Base-by-base conservation (phyloP, 2,329 filamentous ascomycete genomes). In the Lizonia empirigonia region DNA sequence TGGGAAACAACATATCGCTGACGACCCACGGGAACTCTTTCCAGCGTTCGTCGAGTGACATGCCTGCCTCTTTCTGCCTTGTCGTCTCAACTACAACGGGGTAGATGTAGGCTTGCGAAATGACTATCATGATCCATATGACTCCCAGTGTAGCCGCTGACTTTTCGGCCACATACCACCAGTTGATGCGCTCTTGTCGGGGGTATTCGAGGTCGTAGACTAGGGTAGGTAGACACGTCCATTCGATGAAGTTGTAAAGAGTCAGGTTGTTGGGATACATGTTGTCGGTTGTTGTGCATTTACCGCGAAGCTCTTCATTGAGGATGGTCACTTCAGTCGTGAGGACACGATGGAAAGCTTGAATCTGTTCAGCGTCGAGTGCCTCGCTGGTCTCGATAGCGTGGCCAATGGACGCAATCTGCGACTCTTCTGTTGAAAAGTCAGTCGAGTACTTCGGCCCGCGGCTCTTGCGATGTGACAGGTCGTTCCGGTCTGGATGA, bases 201-300 rank as follows among this genome's bases (percentile, higher is more conserved):
- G 89, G 89, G 63, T 92, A 92, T 62, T 89, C 85, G 35, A 89
- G 80, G 68, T 93, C 89, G 69, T 92, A 93, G 12, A 91, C 87
- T 4, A 91, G 76, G 0, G 89, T 92, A 3, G 89, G 89, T 8
- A 92, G 77, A 34, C 85, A 82, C 40, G 89, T 85, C 78, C 87
- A 93, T 66, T 90, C 87, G 64, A 85, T 83, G 59, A 88, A 85
- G 64, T 89, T 86, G 39, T 65, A 53, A 9, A 85, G 60, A 0
- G 82, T 89, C 29, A 92, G 76, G 64, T 91, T 92, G 39, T 81
- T 77, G 0, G 89, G 89, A 64, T 92, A 92, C 70, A 79, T 53
- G 74, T 80, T 60, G 58, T 72, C 15, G 61, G 70, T 46, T 61
- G 73, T 44, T 1, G 80, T 82, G 16, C 82, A 79, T 61, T 86